Evolutionary conservation across 176 grass and related monocot species (phyloP).

Genomic region (Tillandsia leiboldiana): DNA sequence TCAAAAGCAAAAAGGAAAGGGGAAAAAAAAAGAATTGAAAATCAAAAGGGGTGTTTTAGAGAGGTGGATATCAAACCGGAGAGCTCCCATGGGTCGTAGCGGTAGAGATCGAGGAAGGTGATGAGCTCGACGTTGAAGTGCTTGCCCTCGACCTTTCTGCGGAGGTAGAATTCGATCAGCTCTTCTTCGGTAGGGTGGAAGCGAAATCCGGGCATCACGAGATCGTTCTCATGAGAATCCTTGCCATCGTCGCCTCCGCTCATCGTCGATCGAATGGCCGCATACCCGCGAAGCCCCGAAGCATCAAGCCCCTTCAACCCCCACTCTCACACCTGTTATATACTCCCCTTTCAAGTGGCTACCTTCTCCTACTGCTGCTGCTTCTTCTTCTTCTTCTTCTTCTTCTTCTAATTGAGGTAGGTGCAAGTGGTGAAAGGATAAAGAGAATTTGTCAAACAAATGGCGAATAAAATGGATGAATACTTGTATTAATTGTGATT

Average conservation of each 20-base stretch:
- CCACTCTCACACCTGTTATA: conserved; percentile 33
- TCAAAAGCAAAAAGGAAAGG: neutral
- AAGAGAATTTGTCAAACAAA: conserved; percentile 16
- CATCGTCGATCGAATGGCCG: conserved; percentile 16
- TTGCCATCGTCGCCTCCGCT: conserved; percentile 15
- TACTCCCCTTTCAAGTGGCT: neutral
- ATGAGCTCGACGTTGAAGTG: conserved; percentile 97
- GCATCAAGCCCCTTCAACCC: conserved; percentile 8
- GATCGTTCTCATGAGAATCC: conserved; percentile 63
- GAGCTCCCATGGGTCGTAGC: conserved; percentile 95
- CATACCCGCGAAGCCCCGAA: neutral
- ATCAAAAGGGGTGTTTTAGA: neutral
- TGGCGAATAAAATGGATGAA: neutral
- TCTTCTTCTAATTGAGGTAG: conserved; percentile 8
- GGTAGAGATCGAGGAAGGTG: conserved; percentile 90
- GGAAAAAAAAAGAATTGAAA: no score
- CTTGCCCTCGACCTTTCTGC: conserved; percentile 89
- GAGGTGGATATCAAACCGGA: conserved; percentile 34
- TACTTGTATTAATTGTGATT: conserved; percentile 16
- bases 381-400: no score
- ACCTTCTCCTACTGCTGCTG: neutral
- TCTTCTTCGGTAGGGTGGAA: conserved; percentile 99
- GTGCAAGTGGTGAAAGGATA: conserved; percentile 15
- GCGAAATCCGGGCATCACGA: conserved; percentile 91
- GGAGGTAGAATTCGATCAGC: conserved; percentile 98